Base-by-base conservation (phyloP, 441 rosid species). In the Erysimum cheiri region DNA sequence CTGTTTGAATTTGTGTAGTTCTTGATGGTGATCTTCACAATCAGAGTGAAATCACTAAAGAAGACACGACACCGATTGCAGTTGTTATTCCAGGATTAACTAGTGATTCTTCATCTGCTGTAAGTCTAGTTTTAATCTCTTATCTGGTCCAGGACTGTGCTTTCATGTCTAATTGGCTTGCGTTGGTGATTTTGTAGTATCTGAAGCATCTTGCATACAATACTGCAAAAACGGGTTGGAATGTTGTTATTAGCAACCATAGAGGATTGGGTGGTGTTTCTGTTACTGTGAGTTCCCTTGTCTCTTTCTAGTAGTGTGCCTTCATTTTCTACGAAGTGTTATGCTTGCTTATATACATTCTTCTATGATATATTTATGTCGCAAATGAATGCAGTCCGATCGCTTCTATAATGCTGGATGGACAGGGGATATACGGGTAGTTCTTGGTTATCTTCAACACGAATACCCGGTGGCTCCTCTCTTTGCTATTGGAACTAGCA, bases 391-490 rank as follows among this genome's bases (percentile, higher is more conserved):
- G 79, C 86, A 92, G 98, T 88, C 98, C n/a, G 98, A 90, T 85
- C 81, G 89, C 78, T 87, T 92, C 70, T 92, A 90, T 64, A 90
- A 88, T 85, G 96, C 96, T 77, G 98, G 96, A 49, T 88, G 90
- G 89, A 90, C 98, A 26, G 93, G 85, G 78, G 98, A 92, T 77
- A 11, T 82, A 8, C 69, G 92, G 29, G 77, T 65, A 6, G 83
- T 90, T 60, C 64, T 88, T 65, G 80, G 64, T 59, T 69, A 83
- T 79, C 88, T 92, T 61, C 93, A 85, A 64, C 59, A 61, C 0
- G 69, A 84, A 26, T 81, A 84, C 60, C 88, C 91, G n/a, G 80
- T 67, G 81, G 91, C 95, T 84, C 90, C 96, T 73, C 71, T 92
- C 47, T 90, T 90, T 79, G 87, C 81, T 6, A 77, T 92, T 75